phyloP scores from a whole-genome alignment of 2,329 filamentous ascomycete genomes.

The Venturia oleaginea region DNA sequence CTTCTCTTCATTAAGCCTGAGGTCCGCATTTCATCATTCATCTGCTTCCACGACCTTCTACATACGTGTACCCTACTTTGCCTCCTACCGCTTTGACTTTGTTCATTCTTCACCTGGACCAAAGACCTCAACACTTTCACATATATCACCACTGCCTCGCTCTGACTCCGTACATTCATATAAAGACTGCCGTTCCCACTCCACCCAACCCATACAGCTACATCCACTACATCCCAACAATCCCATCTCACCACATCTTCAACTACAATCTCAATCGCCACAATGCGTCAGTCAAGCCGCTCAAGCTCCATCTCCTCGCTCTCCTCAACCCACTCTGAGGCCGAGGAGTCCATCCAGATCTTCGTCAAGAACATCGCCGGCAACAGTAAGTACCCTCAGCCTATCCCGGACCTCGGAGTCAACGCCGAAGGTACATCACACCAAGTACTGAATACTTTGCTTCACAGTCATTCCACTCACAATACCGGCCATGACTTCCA shows the following conservation, averaged over 20 bases:
- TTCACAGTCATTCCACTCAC: constrained; percentile 48
- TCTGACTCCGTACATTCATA: too few species aligned
- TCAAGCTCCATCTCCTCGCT: constrained; percentile 35
- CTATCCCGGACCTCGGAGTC: background rate
- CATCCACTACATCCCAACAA: background rate
- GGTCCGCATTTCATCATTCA: background rate
- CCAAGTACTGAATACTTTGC: constrained; percentile 18
- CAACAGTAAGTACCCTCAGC: constrained; percentile 39
- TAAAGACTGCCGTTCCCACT: background rate
- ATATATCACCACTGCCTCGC: background rate
- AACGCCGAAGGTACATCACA: background rate
- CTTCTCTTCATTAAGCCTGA: background rate
- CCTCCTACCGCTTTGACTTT: background rate
- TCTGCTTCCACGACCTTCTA: background rate
- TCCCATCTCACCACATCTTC: background rate
- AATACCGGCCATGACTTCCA: constrained; percentile 44
- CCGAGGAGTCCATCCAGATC: constrained; percentile 48
- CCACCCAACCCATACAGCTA: background rate
- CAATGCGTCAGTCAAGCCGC: constrained; percentile 18
- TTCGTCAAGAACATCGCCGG: constrained; percentile 52
- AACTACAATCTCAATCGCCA: background rate
- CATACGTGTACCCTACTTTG: background rate
- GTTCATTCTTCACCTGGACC: background rate
- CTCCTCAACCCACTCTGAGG: constrained; percentile 33
- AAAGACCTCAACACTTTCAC: background rate